Evolutionary conservation across 2,329 filamentous ascomycete species (phyloP), one percentile per base, ranked within the genome.

Genomic region (Xylogone sp.): DNA sequence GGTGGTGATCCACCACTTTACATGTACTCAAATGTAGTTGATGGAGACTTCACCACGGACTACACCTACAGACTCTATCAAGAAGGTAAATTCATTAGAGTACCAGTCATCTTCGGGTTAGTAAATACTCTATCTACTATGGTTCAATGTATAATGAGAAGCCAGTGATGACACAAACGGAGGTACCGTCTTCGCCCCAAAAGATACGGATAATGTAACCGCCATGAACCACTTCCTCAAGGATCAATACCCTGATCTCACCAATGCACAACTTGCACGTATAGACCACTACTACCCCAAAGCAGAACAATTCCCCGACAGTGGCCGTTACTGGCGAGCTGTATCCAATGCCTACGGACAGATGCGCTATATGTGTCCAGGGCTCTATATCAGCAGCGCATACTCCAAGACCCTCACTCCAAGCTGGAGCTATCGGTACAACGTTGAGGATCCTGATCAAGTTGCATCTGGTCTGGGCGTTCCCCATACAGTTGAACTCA

Each of bases 401-500:
- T 60, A 51, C 19, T 46, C 55, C 18, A 55, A 57, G 43, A 56
- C 62, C 45, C 54, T 55, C 10, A 55, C 51, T 1, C 60, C 65
- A 1, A 79, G 76, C 21, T 92, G 81, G 77, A 85, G 82, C 62
- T 92, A 92, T 64, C 80, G 56, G 18, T 63, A 59, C 55, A 79
- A 85, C 50, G 87, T 90, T 3, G 70, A 81, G 42, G 86, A 89
- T 54, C 75, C 79, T 0, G 59, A 61, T 0, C 71, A 81, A 45
- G 69, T 79, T 20, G 71, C 69, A 0, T 61, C 69, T 2, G 86
- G 87, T 1, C 62, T 76, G 1, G 87, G 87, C 0, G 84, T 87
- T 0, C 76, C 79, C 6, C 87, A 92, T 59, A 86, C 82, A 0
- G 75, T 82, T 8, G 87, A 92, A 63, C 56, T 83, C 0, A 76